Percentiles rank a stretch among this genome's conserved stretches.
Conservation (phyloP, 352 stramenopile species). For the Phytophthora kernoviae region DNA sequence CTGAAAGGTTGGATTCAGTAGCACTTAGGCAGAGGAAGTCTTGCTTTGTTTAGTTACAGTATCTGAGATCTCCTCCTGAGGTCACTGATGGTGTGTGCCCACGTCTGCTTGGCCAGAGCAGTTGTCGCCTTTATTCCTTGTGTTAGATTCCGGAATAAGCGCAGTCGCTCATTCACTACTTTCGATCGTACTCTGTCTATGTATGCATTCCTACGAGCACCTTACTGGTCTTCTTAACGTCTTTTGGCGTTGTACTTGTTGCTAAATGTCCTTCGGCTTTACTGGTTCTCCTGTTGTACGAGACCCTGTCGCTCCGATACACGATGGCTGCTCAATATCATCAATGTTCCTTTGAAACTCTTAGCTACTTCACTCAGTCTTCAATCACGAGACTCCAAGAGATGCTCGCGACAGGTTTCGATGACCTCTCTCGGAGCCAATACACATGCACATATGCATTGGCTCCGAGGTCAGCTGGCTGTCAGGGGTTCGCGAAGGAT, state of each 20-base stretch:
- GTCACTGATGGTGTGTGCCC: not conserved
- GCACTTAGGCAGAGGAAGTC: not conserved
- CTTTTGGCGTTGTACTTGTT: not conserved
- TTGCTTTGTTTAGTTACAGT: not conserved
- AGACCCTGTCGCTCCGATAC: not conserved
- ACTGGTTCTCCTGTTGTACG: not conserved
- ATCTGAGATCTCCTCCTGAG: conserved; percentile 1
- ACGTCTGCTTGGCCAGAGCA: conserved; percentile 7
- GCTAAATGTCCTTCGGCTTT: not conserved
- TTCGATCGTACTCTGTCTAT: not conserved
- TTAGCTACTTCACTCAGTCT: not conserved
- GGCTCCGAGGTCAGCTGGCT: too few species aligned
- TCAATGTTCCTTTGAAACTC: not conserved
- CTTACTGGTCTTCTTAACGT: not conserved
- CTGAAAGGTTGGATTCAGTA: not conserved
- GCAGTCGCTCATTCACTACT: not conserved
- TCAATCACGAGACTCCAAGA: not conserved
- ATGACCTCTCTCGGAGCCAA: too few species aligned
- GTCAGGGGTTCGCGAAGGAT: too few species aligned
- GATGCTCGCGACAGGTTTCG: conserved; percentile 4
- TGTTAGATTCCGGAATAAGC: conserved; percentile 4
- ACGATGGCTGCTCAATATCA: too few species aligned
- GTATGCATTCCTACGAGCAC: conserved; percentile 8
- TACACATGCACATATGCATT: too few species aligned
- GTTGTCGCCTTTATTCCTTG: not conserved